Evolutionary conservation across 2,329 filamentous ascomycete genomes (phyloP).

Genomic region (Alternaria conjuncta): DNA sequence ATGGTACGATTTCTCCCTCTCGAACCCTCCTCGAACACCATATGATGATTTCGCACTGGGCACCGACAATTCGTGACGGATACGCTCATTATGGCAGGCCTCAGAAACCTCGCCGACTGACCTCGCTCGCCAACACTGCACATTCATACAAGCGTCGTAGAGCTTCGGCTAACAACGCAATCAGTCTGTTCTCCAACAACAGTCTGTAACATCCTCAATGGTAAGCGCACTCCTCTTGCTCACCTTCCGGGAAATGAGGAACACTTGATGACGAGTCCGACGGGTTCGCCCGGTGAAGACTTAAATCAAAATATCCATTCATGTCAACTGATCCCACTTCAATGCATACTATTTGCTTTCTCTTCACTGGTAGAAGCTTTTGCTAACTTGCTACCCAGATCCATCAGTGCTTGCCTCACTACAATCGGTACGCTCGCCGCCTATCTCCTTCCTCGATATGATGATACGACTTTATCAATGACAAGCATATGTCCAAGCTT

Average conservation of each 20-base stretch:
- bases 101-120: constrained; percentile 99
- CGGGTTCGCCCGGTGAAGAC: constrained; percentile 72
- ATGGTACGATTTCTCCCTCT: constrained; percentile 35
- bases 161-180: constrained; percentile 15
- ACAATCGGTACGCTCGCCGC: constrained; percentile 24
- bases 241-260: constrained; percentile 52
- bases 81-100: constrained; percentile 90
- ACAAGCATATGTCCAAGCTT: constrained; percentile 99
- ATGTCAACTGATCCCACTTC: constrained; percentile 58
- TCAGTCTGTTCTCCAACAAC: background rate
- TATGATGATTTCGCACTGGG: constrained; percentile 96
- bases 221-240: constrained; percentile 27
- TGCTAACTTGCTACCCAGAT: constrained; percentile 11
- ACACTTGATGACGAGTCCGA: constrained; percentile 78
- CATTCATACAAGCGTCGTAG: background rate
- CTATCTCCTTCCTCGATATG: constrained; percentile 55
- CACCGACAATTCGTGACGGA: constrained; percentile 87
- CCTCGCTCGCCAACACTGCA: constrained; percentile 27
- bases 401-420: constrained; percentile 14
- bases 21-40: constrained; percentile 23
- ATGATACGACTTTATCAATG: constrained; percentile 82
- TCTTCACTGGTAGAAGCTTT: constrained; percentile 1
- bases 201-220: background rate
- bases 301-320: constrained; percentile 70
- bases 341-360: background rate